A percentile compares a stretch with the other conserved stretches of the same genome.
Evolutionary conservation across 1,284 basidiomycete species (phyloP).

Genomic region (Pseudomicrostroma phylloplanum): DNA sequence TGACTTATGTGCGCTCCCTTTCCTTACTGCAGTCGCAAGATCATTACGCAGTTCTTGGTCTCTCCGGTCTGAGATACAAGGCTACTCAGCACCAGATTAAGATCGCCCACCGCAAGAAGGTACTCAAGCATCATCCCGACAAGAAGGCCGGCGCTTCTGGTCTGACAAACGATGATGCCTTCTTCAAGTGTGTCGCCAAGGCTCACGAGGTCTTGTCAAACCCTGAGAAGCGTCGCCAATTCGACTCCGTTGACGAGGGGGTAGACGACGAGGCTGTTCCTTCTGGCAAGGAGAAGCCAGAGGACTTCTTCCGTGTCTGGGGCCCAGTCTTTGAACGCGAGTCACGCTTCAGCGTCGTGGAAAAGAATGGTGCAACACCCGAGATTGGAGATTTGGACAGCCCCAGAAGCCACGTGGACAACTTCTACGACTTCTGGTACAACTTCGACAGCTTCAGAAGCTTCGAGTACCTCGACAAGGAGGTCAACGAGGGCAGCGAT

Average conservation of each 20-base stretch:
- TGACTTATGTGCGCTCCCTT: neutral
- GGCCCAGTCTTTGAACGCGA: conserved; percentile 81
- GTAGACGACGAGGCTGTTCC: conserved; percentile 61
- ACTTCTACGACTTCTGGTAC: conserved; percentile 98
- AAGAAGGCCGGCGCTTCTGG: conserved; percentile 78
- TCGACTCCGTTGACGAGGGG: conserved; percentile 89
- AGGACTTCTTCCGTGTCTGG: conserved; percentile 63
- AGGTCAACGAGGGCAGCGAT: conserved; percentile 94
- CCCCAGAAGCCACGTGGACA: conserved; percentile 75
- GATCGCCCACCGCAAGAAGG: conserved; percentile 97
- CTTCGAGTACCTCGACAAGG: conserved; percentile 98
- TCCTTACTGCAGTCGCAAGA: conserved; percentile 74
- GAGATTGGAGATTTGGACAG: conserved; percentile 68
- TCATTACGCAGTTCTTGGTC: conserved; percentile 90
- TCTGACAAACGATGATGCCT: conserved; percentile 84
- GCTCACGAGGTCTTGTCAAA: conserved; percentile 86
- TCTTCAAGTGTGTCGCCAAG: conserved; percentile 99
- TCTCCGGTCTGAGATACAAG: conserved; percentile 80
- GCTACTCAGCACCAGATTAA: conserved; percentile 90
- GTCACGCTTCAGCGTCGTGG: conserved; percentile 68
- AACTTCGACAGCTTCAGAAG: conserved; percentile 98
- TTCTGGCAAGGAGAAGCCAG: conserved; percentile 53
- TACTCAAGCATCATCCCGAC: conserved; percentile 97
- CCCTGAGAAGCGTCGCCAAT: conserved; percentile 81
- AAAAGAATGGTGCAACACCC: conserved; percentile 74